Conservation (phyloP, 768 basidiomycete species). For the Mycena chlorophos region DNA sequence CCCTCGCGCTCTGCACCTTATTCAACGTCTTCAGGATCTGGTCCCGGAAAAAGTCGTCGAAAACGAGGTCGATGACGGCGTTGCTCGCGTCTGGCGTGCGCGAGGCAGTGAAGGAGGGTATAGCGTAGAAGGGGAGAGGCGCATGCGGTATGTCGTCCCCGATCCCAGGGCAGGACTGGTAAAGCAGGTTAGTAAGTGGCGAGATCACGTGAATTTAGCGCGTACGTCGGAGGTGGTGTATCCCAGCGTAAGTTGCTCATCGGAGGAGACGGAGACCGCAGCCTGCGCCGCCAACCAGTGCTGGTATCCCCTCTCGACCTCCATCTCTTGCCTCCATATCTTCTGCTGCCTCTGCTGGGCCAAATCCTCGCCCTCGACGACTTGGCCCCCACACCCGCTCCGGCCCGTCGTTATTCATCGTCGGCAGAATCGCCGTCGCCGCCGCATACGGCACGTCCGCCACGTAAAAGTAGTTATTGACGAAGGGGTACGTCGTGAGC, state of each 20-base stretch:
- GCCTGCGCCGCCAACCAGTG: conserved; percentile 47
- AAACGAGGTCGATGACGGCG: conserved; percentile 52
- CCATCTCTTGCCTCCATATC: conserved; percentile 30
- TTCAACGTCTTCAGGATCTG: conserved; percentile 46
- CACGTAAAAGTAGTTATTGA: conserved; percentile 48
- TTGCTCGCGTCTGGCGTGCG: conserved; percentile 36
- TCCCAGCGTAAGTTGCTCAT: conserved; percentile 43
- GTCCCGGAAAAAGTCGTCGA: conserved; percentile 49
- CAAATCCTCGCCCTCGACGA: neutral
- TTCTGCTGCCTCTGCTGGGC: conserved; percentile 1
- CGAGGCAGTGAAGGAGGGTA: conserved; percentile 21
- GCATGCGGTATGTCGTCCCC: conserved; percentile 26
- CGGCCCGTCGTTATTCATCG: conserved; percentile 24
- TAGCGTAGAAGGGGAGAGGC: conserved; percentile 8
- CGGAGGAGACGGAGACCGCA: neutral
- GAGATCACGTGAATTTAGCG: neutral
- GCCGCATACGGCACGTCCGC: conserved; percentile 40
- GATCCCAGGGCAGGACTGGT: conserved; percentile 28
- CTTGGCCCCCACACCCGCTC: conserved; percentile 13
- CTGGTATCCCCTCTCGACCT: conserved; percentile 37
- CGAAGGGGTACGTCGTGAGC: conserved; percentile 56
- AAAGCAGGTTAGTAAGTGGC: neutral
- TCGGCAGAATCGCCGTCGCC: conserved; percentile 42
- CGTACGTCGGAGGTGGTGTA: conserved; percentile 50
- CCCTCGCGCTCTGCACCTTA: conserved; percentile 35